Conservation (phyloP, 306 rosid genomes). For the Potentilla sterilis region DNA sequence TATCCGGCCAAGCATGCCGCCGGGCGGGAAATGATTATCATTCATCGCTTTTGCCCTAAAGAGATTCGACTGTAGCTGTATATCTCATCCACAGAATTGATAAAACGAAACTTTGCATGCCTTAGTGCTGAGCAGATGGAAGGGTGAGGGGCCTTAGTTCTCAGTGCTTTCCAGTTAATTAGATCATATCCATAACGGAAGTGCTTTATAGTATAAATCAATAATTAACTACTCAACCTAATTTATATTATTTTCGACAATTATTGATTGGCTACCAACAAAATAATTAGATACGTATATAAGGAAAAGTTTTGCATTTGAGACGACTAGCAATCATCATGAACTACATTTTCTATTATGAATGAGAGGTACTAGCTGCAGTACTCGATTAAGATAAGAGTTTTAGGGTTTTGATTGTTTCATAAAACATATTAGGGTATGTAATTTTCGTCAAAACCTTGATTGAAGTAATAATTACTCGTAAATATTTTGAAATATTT, state of each 20-base stretch:
- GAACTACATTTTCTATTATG: not conserved
- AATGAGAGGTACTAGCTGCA: not conserved
- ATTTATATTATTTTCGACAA: not conserved
- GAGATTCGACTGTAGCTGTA: not conserved
- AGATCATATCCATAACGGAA: not conserved
- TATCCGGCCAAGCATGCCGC: not conserved
- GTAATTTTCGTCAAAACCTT: not conserved
- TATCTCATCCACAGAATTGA: not conserved
- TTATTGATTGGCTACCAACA: not conserved
- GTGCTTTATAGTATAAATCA: not conserved
- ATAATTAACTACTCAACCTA: not conserved
- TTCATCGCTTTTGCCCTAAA: not conserved
- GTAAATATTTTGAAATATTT: too few relatives aligned
- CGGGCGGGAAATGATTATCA: not conserved
- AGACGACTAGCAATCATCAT: conserved; percentile 2
- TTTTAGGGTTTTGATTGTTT: not conserved
- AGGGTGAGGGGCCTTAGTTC: not conserved
- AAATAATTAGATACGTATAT: not conserved
- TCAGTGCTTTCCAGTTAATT: not conserved
- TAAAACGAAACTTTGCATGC: not conserved
- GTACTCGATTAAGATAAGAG: not conserved
- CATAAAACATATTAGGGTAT: too few relatives aligned
- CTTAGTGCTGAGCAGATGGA: not conserved
- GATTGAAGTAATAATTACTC: not conserved
- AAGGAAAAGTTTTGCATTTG: not conserved